A percentile compares a stretch with the other conserved stretches of the same genome.
These are phyloP conservation scores for Parascedosporium putredinis DNA, from an alignment of 2,329 filamentous ascomycete genomes.

Conservation along the genomic window DNA sequence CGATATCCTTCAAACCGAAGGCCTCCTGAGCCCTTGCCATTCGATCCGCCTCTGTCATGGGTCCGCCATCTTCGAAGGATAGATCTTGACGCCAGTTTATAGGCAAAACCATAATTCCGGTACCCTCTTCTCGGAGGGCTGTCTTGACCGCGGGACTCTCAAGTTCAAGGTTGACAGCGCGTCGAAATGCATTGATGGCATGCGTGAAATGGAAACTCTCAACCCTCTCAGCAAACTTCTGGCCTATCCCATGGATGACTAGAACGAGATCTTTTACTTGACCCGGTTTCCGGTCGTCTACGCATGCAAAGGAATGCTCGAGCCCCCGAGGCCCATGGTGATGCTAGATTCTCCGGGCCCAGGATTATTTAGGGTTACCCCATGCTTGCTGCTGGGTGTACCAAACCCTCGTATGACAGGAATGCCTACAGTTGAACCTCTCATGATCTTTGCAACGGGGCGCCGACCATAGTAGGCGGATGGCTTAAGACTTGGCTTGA, in stretches of 20 bases:
- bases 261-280: constrained; percentile 80
- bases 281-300: constrained; percentile 50
- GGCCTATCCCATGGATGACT: constrained; percentile 90
- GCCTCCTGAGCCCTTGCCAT: constrained; percentile 47
- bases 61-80: constrained; percentile 72
- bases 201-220: constrained; percentile 98
- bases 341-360: too few relatives aligned
- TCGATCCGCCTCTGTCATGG: constrained; percentile 43
- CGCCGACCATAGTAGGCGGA: constrained; percentile 75
- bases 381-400: too few relatives aligned
- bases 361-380: too few relatives aligned
- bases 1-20: constrained; percentile 72
- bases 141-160: constrained; percentile 62
- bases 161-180: constrained; percentile 77
- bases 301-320: constrained; percentile 46
- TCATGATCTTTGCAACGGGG: constrained; percentile 76
- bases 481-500: constrained; percentile 76
- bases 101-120: constrained; percentile 87
- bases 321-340: too few relatives aligned
- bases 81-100: constrained; percentile 88
- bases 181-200: constrained; percentile 81
- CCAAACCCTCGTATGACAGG: constrained; percentile 87
- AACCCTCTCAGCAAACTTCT: constrained; percentile 88
- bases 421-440: constrained; percentile 71
- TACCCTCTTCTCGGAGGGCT: constrained; percentile 58